A percentile compares a stretch with the other conserved stretches of the same genome.
Conservation (phyloP, 2,329 filamentous ascomycete species). For the Fusarium concolor region DNA sequence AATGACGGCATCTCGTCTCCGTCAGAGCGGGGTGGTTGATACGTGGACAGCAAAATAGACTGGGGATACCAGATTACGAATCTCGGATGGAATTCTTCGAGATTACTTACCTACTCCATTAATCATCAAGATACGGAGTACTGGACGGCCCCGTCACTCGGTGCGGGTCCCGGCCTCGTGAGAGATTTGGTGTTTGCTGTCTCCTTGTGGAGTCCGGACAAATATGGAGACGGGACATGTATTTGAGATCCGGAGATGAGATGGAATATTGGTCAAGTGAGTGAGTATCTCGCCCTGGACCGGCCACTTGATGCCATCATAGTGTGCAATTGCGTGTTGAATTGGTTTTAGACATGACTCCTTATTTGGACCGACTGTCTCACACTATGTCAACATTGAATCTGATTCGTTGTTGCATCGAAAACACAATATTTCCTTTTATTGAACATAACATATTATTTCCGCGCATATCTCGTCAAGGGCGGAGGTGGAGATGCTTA, state of each 20-base stretch:
- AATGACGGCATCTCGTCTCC: slow-evolving; percentile 29
- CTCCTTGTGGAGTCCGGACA: slow-evolving; percentile 22
- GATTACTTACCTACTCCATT: slow-evolving; percentile 24
- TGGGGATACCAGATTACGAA: slow-evolving; percentile 24
- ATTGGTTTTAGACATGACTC: neutral
- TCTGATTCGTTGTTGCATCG: slow-evolving; percentile 17
- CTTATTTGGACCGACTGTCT: slow-evolving; percentile 22
- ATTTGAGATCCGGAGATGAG: slow-evolving; percentile 24
- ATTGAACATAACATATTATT: slow-evolving; percentile 10
- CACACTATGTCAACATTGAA: slow-evolving; percentile 14
- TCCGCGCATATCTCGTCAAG: slow-evolving; percentile 18
- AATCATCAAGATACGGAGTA: slow-evolving; percentile 3
- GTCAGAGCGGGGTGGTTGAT: slow-evolving; percentile 5
- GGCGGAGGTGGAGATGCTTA: neutral
- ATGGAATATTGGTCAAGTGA: slow-evolving; percentile 8
- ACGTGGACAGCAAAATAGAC: slow-evolving; percentile 7
- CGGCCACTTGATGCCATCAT: neutral
- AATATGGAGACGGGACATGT: slow-evolving; percentile 18
- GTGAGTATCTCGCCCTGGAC: neutral
- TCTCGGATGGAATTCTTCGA: slow-evolving; percentile 24
- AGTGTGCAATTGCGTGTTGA: slow-evolving; percentile 16
- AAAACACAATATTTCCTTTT: slow-evolving; percentile 35
- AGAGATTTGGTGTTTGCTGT: slow-evolving; percentile 31
- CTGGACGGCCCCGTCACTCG: slow-evolving; percentile 16
- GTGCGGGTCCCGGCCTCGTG: slow-evolving; percentile 22